phyloP scores from a whole-genome alignment of 805 yeast species.

The Suhomyces faveliae region DNA sequence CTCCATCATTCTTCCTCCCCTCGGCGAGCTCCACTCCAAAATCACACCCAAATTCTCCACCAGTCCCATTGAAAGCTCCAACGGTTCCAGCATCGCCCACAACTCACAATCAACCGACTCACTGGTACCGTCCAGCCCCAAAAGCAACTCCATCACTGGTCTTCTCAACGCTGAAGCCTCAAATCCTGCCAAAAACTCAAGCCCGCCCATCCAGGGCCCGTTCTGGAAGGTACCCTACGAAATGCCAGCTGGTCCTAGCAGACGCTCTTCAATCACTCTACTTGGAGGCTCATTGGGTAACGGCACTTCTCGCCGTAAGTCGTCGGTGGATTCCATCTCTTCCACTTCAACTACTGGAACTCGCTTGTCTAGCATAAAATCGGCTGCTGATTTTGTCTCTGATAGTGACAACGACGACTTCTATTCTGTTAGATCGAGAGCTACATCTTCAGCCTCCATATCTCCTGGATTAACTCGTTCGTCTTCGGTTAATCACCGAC shows the following conservation, averaged over 20 bases:
- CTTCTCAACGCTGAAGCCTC: slow-evolving; percentile 8
- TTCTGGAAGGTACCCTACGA: slow-evolving; percentile 66
- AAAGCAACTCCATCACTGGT: slow-evolving; percentile 11
- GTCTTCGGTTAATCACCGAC: not conserved
- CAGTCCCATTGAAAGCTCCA: not conserved
- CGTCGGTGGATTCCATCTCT: slow-evolving; percentile 50
- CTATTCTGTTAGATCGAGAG: slow-evolving; percentile 26
- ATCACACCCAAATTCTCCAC: slow-evolving; percentile 7
- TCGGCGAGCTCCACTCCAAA: slow-evolving; percentile 17
- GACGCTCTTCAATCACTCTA: slow-evolving; percentile 15
- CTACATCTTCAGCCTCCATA: slow-evolving; percentile 11
- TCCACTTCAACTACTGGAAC: slow-evolving; percentile 45
- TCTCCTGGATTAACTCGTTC: not conserved
- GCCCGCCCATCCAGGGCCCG: slow-evolving; percentile 40
- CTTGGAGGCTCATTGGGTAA: slow-evolving; percentile 9
- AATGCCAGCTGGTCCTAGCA: slow-evolving; percentile 37
- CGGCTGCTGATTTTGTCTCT: slow-evolving; percentile 23
- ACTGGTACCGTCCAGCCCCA: slow-evolving; percentile 9
- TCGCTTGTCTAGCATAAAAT: slow-evolving; percentile 31
- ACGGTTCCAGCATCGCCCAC: slow-evolving; percentile 1
- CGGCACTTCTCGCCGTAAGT: slow-evolving; percentile 29
- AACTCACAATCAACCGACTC: slow-evolving; percentile 1
- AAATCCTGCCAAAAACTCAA: slow-evolving; percentile 13
- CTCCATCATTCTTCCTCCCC: slow-evolving; percentile 32
- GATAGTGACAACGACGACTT: slow-evolving; percentile 35